Evolutionary conservation across 148 eudicot species (phyloP).

Genomic region (Persicaria maculosa): DNA sequence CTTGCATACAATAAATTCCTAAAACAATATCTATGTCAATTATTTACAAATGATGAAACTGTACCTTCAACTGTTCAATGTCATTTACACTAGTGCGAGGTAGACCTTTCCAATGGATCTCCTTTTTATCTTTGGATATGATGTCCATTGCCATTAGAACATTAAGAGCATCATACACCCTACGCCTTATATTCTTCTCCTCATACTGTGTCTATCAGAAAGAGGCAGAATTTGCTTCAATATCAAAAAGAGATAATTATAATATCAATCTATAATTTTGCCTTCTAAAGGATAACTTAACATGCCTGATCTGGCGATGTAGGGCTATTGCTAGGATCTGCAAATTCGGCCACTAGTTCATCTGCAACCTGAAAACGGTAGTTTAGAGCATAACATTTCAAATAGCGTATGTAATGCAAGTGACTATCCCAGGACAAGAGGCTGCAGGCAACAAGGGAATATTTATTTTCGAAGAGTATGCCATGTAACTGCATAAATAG

Average conservation of each 20-base stretch:
- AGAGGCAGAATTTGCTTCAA: not conserved
- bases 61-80: conserved; percentile 82
- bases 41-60: conserved; percentile 1
- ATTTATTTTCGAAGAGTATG: not conserved
- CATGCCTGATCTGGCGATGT: conserved; percentile 57
- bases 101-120: conserved; percentile 92
- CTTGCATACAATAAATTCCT: not conserved
- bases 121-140: conserved; percentile 86
- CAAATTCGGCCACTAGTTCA: conserved; percentile 91
- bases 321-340: conserved; percentile 47
- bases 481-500: not conserved
- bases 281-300: not conserved
- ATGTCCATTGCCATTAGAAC: conserved; percentile 98
- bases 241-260: not conserved
- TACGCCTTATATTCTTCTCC: conserved; percentile 88
- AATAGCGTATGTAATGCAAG: not conserved
- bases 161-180: conserved; percentile 93
- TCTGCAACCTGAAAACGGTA: conserved; percentile 70
- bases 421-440: not conserved
- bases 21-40: not conserved
- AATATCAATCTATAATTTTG: not conserved
- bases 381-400: not conserved
- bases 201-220: conserved; percentile 64
- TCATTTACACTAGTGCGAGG: conserved; percentile 76
- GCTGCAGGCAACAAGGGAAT: not conserved